phyloP scores from a whole-genome alignment of 495 filamentous ascomycete species.

The Penicillium alfredii region DNA sequence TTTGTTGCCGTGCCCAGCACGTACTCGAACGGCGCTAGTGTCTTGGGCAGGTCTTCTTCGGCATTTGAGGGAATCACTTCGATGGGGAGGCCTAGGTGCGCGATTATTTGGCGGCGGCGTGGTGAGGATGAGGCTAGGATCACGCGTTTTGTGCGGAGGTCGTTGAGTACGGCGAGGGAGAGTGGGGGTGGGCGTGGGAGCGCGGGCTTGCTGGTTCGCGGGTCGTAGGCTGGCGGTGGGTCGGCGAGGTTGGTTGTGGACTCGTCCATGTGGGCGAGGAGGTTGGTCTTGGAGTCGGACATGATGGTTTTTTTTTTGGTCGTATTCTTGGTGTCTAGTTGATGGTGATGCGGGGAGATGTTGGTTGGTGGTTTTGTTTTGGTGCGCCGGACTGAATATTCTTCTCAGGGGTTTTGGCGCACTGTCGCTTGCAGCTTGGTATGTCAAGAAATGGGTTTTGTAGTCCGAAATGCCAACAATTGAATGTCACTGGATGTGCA shows the following conservation, averaged over 20 bases:
- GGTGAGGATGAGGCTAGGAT: conserved; percentile 88
- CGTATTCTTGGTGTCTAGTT: conserved; percentile 2
- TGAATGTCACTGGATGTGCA: too few species aligned
- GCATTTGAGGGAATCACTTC: conserved; percentile 78
- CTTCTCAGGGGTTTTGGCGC: background rate
- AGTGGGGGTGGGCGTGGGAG: conserved; percentile 57
- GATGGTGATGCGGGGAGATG: conserved; percentile 4
- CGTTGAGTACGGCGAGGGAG: conserved; percentile 66
- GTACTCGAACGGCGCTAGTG: conserved; percentile 80
- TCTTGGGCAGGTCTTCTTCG: conserved; percentile 77
- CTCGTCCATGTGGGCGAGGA: conserved; percentile 21
- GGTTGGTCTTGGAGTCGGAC: conserved; percentile 30
- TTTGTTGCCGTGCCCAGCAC: conserved; percentile 77
- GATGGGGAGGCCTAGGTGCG: conserved; percentile 65
- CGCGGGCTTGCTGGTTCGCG: conserved; percentile 18
- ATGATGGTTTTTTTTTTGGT: conserved; percentile 17
- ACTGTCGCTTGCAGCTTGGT: too few species aligned
- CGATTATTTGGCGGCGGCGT: conserved; percentile 70
- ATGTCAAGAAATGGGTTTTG: too few species aligned
- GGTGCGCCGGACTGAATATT: background rate
- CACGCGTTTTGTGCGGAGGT: conserved; percentile 65
- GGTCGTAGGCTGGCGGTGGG: conserved; percentile 36
- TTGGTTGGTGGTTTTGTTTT: conserved; percentile 1
- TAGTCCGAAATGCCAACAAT: too few species aligned
- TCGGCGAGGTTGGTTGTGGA: conserved; percentile 10